Percentiles rank a stretch among this genome's conserved stretches.
Conservation (phyloP, 164 flowering plant genomes). For the Protea cynaroides region DNA sequence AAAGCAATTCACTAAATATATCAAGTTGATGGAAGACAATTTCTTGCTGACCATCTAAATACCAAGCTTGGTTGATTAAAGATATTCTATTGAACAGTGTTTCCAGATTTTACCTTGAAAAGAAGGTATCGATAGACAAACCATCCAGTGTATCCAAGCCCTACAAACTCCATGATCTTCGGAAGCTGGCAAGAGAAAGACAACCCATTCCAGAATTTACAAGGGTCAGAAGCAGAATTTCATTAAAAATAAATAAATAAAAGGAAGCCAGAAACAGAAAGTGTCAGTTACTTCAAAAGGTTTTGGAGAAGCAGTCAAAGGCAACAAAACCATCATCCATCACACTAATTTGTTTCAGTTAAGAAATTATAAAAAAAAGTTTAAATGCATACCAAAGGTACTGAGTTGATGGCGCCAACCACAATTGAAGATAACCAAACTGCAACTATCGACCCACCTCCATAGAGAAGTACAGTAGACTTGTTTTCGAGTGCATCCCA, state of each 20-base stretch:
- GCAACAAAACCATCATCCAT: too few relatives aligned
- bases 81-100: not conserved
- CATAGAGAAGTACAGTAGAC: slow-evolving; percentile 77
- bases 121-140: slow-evolving; percentile 78
- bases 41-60: not conserved
- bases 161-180: slow-evolving; percentile 72
- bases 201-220: slow-evolving; percentile 6
- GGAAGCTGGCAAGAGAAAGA: slow-evolving; percentile 44
- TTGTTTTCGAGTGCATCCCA: slow-evolving; percentile 97
- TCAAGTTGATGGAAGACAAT: not conserved
- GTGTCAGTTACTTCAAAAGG: not conserved
- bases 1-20: not conserved
- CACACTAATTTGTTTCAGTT: not conserved
- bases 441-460: slow-evolving; percentile 72
- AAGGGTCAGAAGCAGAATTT: too few relatives aligned
- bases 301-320: not conserved
- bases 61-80: not conserved
- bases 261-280: not conserved
- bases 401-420: slow-evolving; percentile 69
- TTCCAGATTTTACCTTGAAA: slow-evolving; percentile 46
- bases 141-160: slow-evolving; percentile 81
- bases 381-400: slow-evolving; percentile 52
- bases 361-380: not conserved
- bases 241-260: too few relatives aligned
- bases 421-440: slow-evolving; percentile 63